A percentile compares a stretch with the other conserved stretches of the same genome.
Evolutionary conservation across 768 basidiomycete species (phyloP).

Genomic region (Calvatia gigantea): DNA sequence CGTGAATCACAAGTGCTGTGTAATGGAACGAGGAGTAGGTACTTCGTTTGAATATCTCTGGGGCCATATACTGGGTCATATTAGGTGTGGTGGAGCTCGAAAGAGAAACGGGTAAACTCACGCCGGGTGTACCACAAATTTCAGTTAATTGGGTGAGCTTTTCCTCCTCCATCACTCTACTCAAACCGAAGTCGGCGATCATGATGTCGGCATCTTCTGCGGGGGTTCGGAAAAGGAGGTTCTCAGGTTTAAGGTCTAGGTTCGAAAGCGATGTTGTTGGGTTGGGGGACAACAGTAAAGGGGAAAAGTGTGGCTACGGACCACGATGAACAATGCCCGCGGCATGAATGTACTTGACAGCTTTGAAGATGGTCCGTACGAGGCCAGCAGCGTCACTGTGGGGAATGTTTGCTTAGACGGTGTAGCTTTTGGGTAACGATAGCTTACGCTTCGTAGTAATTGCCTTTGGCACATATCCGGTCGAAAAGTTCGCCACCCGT

Average conservation of each 20-base stretch:
- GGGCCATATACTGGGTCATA: constrained; percentile 76
- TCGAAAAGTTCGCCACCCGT: constrained; percentile 99
- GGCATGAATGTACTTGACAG: constrained; percentile 90
- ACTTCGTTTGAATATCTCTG: constrained; percentile 94
- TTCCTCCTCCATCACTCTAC: constrained; percentile 86
- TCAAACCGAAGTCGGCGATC: constrained; percentile 96
- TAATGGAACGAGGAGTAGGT: constrained; percentile 19
- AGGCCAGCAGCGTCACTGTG: constrained; percentile 84
- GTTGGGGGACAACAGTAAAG: not conserved
- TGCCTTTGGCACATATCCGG: constrained; percentile 95
- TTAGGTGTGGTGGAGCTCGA: not conserved
- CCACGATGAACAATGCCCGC: constrained; percentile 92
- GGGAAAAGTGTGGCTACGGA: constrained; percentile 22
- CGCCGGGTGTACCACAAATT: constrained; percentile 92
- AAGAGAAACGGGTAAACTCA: constrained; percentile 30
- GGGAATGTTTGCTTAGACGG: constrained; percentile 1
- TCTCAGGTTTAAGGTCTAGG: constrained; percentile 94
- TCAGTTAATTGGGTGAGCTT: constrained; percentile 88
- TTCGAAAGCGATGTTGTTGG: not conserved
- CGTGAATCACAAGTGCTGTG: not conserved
- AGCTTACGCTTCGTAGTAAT: constrained; percentile 88
- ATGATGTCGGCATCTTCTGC: constrained; percentile 93
- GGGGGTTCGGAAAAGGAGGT: constrained; percentile 88
- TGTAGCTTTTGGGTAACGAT: not conserved
- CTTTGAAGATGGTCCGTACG: constrained; percentile 79